Conservation (phyloP, 495 filamentous ascomycete genomes). For the Penicillium verhagenii region DNA sequence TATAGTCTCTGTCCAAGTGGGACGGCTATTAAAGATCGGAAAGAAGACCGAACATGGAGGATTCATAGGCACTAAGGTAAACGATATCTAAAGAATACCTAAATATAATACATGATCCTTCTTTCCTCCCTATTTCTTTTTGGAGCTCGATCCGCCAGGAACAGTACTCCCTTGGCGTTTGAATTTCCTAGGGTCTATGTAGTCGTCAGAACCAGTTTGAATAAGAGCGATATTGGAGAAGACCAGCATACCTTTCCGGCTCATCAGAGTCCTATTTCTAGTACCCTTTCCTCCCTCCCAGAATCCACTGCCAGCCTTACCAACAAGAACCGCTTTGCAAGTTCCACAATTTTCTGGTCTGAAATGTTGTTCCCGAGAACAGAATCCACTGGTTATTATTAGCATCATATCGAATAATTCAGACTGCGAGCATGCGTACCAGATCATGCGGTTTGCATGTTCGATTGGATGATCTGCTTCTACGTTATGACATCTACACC, state of each 20-base stretch:
- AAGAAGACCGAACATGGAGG: neutral
- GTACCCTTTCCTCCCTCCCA: constrained; percentile 94
- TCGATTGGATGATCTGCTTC: constrained; percentile 72
- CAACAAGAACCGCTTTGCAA: constrained; percentile 72
- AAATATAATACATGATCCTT: neutral
- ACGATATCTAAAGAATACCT: neutral
- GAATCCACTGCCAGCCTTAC: constrained; percentile 70
- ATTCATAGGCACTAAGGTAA: neutral
- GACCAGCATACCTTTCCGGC: constrained; percentile 55
- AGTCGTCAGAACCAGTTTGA: neutral
- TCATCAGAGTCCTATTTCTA: constrained; percentile 67
- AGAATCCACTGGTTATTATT: constrained; percentile 55
- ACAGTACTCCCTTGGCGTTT: constrained; percentile 8
- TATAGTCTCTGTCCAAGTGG: neutral
- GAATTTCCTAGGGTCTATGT: constrained; percentile 13
- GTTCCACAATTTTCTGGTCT: constrained; percentile 74
- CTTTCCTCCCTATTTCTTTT: constrained; percentile 13
- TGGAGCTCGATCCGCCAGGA: constrained; percentile 14
- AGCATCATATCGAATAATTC: neutral
- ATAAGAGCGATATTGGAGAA: neutral
- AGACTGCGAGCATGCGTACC: constrained; percentile 34
- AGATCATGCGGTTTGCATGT: constrained; percentile 88
- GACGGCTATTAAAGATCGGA: neutral
- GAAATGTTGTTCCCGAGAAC: constrained; percentile 82
- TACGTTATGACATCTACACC: constrained; percentile 69